These are phyloP conservation scores for Termitomyces sp. DNA, from an alignment of 768 basidiomycete species.

Conservation along the genomic window DNA sequence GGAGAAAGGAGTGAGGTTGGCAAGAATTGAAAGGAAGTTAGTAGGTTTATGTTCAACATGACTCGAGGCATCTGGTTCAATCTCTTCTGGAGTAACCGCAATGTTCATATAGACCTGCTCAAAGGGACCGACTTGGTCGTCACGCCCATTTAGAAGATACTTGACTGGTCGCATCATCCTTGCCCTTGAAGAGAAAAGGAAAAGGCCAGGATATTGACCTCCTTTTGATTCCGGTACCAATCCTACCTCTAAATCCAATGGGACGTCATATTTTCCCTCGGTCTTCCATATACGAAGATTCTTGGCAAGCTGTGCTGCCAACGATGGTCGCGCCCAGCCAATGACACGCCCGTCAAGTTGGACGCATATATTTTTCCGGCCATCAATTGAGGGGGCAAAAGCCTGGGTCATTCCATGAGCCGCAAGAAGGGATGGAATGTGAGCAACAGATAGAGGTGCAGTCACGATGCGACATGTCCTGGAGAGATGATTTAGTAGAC, in stretches of 20 bases:
- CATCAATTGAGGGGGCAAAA: slow-evolving; percentile 76
- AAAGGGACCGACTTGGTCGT: slow-evolving; percentile 92
- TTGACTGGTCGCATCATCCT: slow-evolving; percentile 99
- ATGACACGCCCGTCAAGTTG: slow-evolving; percentile 96
- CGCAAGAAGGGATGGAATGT: slow-evolving; percentile 77
- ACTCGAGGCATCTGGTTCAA: slow-evolving; percentile 68
- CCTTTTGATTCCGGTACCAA: slow-evolving; percentile 83
- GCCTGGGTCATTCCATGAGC: slow-evolving; percentile 93
- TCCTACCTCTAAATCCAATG: slow-evolving; percentile 93
- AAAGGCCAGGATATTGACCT: slow-evolving; percentile 96
- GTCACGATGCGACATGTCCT: slow-evolving; percentile 91
- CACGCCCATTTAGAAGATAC: slow-evolving; percentile 76
- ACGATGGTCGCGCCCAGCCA: slow-evolving; percentile 79
- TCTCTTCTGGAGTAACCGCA: slow-evolving; percentile 84
- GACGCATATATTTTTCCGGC: slow-evolving; percentile 74
- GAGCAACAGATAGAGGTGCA: slow-evolving; percentile 60
- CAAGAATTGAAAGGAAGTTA: slow-evolving; percentile 93
- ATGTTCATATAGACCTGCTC: slow-evolving; percentile 99
- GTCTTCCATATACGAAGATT: slow-evolving; percentile 94
- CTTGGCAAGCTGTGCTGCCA: slow-evolving; percentile 76
- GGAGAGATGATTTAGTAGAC: slow-evolving; percentile 94
- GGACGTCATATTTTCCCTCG: slow-evolving; percentile 72
- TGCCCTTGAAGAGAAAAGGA: slow-evolving; percentile 78
- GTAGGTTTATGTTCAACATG: slow-evolving; percentile 95
- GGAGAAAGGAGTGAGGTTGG: slow-evolving; percentile 97